Evolutionary conservation across 495 filamentous ascomycete genomes (phyloP), one percentile per base, ranked within the genome.

Genomic region (Coniosporium apollinis): DNA sequence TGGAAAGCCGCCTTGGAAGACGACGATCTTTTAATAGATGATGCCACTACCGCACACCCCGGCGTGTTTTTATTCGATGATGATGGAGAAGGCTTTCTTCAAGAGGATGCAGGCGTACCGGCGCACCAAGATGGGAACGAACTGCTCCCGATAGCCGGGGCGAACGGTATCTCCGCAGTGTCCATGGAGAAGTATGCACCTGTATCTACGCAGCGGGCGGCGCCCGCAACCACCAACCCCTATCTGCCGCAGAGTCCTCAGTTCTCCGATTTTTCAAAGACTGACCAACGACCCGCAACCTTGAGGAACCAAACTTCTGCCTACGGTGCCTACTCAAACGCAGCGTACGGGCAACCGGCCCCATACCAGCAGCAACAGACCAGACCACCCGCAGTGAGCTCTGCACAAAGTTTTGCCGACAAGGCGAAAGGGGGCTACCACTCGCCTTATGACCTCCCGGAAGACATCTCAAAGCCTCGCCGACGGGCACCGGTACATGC

Each of bases 371-470:
- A 47, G 50, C 56, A 54, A 49, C 66, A 47, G 44, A 79, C 20
- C 15, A 41, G 46, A 22, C 56, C 50, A 0, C 26, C 33, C 4
- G 26, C 41, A 29, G 29, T 31, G 15, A 47, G 26, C 19, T 38
- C 69, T 43, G 67, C 75, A 0, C 63, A 79, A 41, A 94, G 87
- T 50, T 97, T 92, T 54, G 80, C 70, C 4, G 77, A 84, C 49
- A 87, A 85, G 43, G 60, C 80, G 5, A 96, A 91, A 53, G 76
- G 84, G 28, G 86, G 87, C 7, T 97, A 96, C 51, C 67, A 72
- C 20, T 94, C 85, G 17, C 89, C 89, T 3, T 97, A 93, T 45
- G 89, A 97, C 55, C 67, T 97, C 3, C 89, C 89, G 2, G 82
- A 91, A 57, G 87, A 93, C 31, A 66, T 94, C 11, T 66, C 75